Evolutionary conservation across 768 basidiomycete species (phyloP).

Genomic region (Naganishia onofrii): DNA sequence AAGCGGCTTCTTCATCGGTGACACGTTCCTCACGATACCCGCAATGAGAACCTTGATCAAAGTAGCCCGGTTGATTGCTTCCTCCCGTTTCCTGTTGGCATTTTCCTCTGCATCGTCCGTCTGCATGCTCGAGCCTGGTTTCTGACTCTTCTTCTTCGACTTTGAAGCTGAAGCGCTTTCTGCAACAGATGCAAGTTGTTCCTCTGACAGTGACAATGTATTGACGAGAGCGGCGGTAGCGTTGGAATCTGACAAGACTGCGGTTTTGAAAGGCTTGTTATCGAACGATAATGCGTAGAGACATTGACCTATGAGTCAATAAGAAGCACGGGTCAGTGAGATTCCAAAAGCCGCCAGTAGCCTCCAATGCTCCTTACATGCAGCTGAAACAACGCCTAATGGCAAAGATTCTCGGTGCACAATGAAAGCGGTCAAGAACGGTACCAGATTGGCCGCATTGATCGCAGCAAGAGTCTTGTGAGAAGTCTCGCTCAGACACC

Average conservation of each 20-base stretch:
- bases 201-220: background rate
- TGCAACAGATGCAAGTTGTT: background rate
- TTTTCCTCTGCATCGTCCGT: slow-evolving; percentile 48
- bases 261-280: slow-evolving; percentile 70
- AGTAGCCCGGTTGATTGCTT: slow-evolving; percentile 2
- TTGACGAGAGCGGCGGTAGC: slow-evolving; percentile 24
- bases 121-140: slow-evolving; percentile 27
- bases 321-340: background rate
- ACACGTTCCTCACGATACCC: slow-evolving; percentile 63
- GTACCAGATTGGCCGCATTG: slow-evolving; percentile 72
- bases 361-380: slow-evolving; percentile 59
- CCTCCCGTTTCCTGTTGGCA: background rate
- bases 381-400: slow-evolving; percentile 69
- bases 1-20: background rate
- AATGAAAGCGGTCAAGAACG: slow-evolving; percentile 88
- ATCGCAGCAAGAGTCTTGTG: slow-evolving; percentile 86
- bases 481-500: slow-evolving; percentile 92
- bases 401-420: slow-evolving; percentile 68
- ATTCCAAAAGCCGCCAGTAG: slow-evolving; percentile 34
- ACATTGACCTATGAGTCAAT: slow-evolving; percentile 59
- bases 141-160: background rate
- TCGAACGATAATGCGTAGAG: slow-evolving; percentile 91
- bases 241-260: slow-evolving; percentile 55
- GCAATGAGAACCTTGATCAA: slow-evolving; percentile 29
- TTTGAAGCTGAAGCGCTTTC: background rate